Conservation (phyloP, 1,284 basidiomycete genomes). For the Cutaneotrichosporon sp. region DNA sequence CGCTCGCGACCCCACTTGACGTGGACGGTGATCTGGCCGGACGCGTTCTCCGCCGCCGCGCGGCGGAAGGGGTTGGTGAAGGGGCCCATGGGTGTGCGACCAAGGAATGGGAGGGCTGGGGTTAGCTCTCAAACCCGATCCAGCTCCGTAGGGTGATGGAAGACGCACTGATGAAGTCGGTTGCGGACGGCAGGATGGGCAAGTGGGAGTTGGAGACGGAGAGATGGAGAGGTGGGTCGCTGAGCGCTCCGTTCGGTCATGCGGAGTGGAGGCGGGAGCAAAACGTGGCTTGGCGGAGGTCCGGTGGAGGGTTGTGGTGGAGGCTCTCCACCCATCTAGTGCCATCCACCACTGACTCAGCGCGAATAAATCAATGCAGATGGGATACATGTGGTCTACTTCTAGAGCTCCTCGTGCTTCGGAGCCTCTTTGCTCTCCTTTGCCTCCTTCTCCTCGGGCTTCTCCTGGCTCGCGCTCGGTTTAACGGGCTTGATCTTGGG, state of each 20-base stretch:
- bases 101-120: slow-evolving; percentile 16
- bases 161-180: not conserved
- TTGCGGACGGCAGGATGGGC: slow-evolving; percentile 7
- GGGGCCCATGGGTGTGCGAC: slow-evolving; percentile 24
- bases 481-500: slow-evolving; percentile 16
- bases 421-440: slow-evolving; percentile 8
- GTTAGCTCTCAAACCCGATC: too few species aligned
- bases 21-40: slow-evolving; percentile 43
- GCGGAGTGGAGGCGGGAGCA: not conserved
- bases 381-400: not conserved
- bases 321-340: not conserved
- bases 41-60: slow-evolving; percentile 43
- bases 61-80: slow-evolving; percentile 51
- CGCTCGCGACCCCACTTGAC: slow-evolving; percentile 50
- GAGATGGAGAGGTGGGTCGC: not conserved
- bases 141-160: too few species aligned
- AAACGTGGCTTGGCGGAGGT: not conserved
- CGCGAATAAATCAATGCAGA: not conserved
- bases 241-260: not conserved
- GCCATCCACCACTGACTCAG: not conserved
- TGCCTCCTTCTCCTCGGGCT: not conserved
- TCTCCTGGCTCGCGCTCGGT: slow-evolving; percentile 1
- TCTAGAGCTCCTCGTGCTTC: slow-evolving; percentile 19
- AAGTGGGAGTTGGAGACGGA: too few species aligned
- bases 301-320: too few species aligned